Base-by-base conservation (phyloP, 208 protist genomes). In the Trypanosoma boissoni region DNA sequence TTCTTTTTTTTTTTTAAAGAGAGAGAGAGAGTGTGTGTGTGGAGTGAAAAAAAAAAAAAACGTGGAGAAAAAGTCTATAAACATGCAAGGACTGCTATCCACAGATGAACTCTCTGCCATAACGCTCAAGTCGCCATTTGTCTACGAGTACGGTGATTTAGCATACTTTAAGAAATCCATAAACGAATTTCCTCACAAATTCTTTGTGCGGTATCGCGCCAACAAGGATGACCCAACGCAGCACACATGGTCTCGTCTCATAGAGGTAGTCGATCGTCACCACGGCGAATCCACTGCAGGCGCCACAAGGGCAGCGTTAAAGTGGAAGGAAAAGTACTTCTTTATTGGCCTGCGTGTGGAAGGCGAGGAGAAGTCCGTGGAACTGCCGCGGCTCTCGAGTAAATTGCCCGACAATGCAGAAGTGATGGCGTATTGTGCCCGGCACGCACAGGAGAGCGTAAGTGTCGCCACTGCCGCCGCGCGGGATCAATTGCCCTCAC, bases 191-290 rank as follows among this genome's bases (percentile, higher is more conserved):
- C 49, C 76, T 5, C 61, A 85, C 5, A 80, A 78, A 24, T 91
- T 82, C 58, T 91, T 84, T 55, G 72, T 83, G 10, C 83, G 83
- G 41, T 91, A 85, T 39, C 79, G 79, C 24, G 34, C 29, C 43
- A 68, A 36, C 41, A 62, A 69, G 50, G 61, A 63, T 39, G 68
- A 86, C 55, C 72, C 69, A 27, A 62, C 60, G 36, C 67, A 79
- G 57, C 76, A 86, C 63, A 59, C 65, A 10, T 91, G 83, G 80
- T 87, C 79, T 12, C 76, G 79, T 5, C 53, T 91, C 31, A 48
- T 75, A 12, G 20, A 61, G 36, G 68, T 71, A 2, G 37, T 61
- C 24, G 10, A 42, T 16, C 45, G 53, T 9, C 39, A 54, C 2
- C 8, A 5, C 9, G 8, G 7, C 3, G 32, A 34, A 4, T 39